These are phyloP conservation scores for Fonsecaea monophora DNA, from an alignment of 2,329 filamentous ascomycete species.

Conservation along the genomic window DNA sequence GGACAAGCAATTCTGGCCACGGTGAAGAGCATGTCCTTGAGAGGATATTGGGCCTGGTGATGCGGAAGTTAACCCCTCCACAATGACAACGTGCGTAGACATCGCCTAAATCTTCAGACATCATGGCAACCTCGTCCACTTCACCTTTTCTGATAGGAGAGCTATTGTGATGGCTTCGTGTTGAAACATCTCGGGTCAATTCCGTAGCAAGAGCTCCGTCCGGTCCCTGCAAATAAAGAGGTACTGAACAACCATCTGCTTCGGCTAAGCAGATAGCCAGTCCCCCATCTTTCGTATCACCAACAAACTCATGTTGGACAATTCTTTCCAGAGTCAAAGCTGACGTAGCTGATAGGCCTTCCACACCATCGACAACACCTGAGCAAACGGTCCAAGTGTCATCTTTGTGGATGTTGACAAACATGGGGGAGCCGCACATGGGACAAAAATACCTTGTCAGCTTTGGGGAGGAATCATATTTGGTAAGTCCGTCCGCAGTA, in stretches of 20 bases:
- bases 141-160: not conserved
- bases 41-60: conserved; percentile 61
- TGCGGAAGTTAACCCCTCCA: conserved; percentile 61
- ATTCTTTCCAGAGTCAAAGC: conserved; percentile 36
- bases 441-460: conserved; percentile 44
- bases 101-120: not conserved
- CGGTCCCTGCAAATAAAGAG: conserved; percentile 31
- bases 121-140: not conserved
- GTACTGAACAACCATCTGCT: conserved; percentile 43
- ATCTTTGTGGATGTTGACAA: conserved; percentile 41
- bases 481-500: conserved; percentile 47
- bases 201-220: conserved; percentile 3
- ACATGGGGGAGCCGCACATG: conserved; percentile 41
- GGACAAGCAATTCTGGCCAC: conserved; percentile 62
- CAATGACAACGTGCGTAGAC: conserved; percentile 49
- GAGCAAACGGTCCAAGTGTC: conserved; percentile 40
- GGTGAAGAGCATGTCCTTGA: conserved; percentile 56
- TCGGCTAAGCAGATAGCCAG: conserved; percentile 36
- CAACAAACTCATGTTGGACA: conserved; percentile 38
- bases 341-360: conserved; percentile 31
- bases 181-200: not conserved
- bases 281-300: conserved; percentile 39
- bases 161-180: not conserved
- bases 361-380: conserved; percentile 33
- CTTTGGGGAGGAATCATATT: conserved; percentile 53